Evolutionary conservation across 768 basidiomycete species (phyloP).

Genomic region (Gloeopeniophorella convolvens): DNA sequence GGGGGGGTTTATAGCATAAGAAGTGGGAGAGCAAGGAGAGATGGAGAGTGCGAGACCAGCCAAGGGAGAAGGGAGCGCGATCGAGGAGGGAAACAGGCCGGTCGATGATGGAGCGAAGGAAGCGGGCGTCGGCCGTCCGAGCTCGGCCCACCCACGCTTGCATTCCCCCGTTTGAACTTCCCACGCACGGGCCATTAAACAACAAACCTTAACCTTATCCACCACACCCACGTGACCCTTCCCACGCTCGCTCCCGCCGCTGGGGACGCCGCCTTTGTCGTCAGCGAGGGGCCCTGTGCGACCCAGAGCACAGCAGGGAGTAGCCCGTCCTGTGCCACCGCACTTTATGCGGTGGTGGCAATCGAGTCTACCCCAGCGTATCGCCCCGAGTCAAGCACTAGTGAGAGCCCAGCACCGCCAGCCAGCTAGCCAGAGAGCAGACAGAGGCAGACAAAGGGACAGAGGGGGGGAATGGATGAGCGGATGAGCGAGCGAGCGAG

Average conservation of each 20-base stretch:
- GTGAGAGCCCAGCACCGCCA: no score
- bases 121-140: constrained; percentile 24
- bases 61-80: constrained; percentile 33
- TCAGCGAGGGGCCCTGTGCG: neutral
- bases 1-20: constrained; percentile 17
- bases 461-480: no score
- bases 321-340: no score
- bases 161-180: constrained; percentile 18
- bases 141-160: constrained; percentile 22
- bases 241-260: constrained; percentile 4
- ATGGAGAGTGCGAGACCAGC: constrained; percentile 29
- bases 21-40: constrained; percentile 25
- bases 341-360: no score
- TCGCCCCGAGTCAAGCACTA: no score
- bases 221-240: constrained; percentile 7
- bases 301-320: no score
- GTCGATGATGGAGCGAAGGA: constrained; percentile 25
- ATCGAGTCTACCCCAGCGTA: no score
- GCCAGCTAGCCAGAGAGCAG: neutral
- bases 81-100: constrained; percentile 20
- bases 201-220: constrained; percentile 23
- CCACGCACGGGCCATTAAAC: constrained; percentile 23
- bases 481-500: no score
- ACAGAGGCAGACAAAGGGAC: no score
- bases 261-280: constrained; percentile 4